Percentiles rank a stretch among this genome's conserved stretches.
These are phyloP conservation scores for Candida tibetensis DNA, from an alignment of 805 yeast genomes.

Conservation along the genomic window DNA sequence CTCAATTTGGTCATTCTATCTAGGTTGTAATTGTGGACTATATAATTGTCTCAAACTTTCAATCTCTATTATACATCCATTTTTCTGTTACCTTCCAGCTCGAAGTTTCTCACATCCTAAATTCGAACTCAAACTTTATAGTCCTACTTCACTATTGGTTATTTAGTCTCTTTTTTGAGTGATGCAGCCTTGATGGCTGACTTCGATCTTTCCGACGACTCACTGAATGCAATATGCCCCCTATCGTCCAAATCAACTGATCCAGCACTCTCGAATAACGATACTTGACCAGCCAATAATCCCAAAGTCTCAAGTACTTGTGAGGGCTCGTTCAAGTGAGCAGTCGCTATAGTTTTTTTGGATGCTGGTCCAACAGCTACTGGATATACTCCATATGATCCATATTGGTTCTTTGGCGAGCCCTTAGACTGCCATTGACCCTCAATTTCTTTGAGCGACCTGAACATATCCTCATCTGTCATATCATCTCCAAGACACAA, in stretches of 20 bases:
- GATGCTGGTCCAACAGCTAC: slow-evolving; percentile 93
- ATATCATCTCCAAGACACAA: slow-evolving; percentile 93
- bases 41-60: too few relatives aligned
- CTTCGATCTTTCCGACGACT: slow-evolving; percentile 41
- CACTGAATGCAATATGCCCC: slow-evolving; percentile 60
- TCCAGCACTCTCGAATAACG: slow-evolving; percentile 75
- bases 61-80: background rate
- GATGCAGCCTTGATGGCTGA: slow-evolving; percentile 31
- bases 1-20: too few relatives aligned
- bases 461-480: slow-evolving; percentile 98
- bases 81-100: too few relatives aligned
- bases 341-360: slow-evolving; percentile 78
- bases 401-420: slow-evolving; percentile 44
- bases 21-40: too few relatives aligned
- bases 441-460: slow-evolving; percentile 65
- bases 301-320: slow-evolving; percentile 86
- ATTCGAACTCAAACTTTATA: too few relatives aligned
- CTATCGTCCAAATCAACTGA: slow-evolving; percentile 73
- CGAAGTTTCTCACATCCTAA: too few relatives aligned
- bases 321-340: slow-evolving; percentile 79
- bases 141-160: background rate
- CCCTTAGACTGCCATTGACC: slow-evolving; percentile 44
- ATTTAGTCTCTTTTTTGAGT: background rate
- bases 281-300: slow-evolving; percentile 71
- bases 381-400: slow-evolving; percentile 67